A percentile compares a stretch with the other conserved stretches of the same genome.
These are phyloP conservation scores for Poa pratensis DNA, from an alignment of 176 grass and related monocot species.

Conservation along the genomic window DNA sequence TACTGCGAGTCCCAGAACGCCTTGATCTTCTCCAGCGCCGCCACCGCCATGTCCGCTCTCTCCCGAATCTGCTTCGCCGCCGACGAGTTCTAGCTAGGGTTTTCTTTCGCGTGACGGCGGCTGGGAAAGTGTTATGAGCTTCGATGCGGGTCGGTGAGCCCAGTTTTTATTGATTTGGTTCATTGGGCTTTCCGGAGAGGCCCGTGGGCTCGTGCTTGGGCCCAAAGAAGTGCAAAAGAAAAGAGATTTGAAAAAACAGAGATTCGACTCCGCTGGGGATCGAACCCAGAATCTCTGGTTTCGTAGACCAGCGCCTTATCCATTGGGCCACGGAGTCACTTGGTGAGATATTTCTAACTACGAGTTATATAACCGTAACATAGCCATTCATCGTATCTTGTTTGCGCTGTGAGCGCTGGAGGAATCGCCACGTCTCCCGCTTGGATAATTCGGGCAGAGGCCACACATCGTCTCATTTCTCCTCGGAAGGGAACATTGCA, in stretches of 20 bases:
- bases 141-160: neutral
- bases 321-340: conserved; percentile 91
- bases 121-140: neutral
- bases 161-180: neutral
- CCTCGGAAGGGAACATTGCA: neutral
- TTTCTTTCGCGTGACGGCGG: conserved; percentile 13
- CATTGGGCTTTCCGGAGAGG: neutral
- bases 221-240: neutral
- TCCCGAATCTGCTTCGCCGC: neutral
- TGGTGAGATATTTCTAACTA: too few species aligned
- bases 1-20: conserved; percentile 51
- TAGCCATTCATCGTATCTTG: neutral
- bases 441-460: neutral
- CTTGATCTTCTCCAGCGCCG: conserved; percentile 35
- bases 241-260: fast-evolving
- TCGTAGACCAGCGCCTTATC: conserved; percentile 97
- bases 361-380: neutral
- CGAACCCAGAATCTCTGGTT: conserved; percentile 99
- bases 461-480: conserved; percentile 4
- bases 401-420: neutral
- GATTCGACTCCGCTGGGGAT: conserved; percentile 79
- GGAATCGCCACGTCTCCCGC: neutral
- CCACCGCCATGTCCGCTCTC: conserved; percentile 32
- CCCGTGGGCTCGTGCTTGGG: too few species aligned
- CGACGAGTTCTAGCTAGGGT: conserved; percentile 34